Base-by-base conservation (phyloP, 2,329 filamentous ascomycete genomes). In the Fusarium sp. region DNA sequence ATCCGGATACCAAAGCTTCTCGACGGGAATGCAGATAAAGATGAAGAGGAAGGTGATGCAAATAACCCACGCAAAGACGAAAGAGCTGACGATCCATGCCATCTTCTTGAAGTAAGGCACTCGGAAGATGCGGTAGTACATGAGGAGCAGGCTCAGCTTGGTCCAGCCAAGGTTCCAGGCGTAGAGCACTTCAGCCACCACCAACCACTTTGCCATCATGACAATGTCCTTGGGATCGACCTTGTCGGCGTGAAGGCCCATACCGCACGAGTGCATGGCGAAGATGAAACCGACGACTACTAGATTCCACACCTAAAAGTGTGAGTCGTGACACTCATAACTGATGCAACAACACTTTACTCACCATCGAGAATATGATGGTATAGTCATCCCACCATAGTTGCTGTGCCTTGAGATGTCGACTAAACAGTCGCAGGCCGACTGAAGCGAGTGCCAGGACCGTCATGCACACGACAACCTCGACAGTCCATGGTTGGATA, bases 51-150 rank as follows among this genome's bases (percentile, higher is more conserved):
- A 86, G 10, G 85, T 85, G 70, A 87, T 85, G 66, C 81, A 82
- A 35, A 88, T 79, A 34, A 84, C 83, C 87, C 88, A 89, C 25
- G 79, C 78, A 66, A 88, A 81, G 41, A 86, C 82, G 8, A 89
- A 84, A 18, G 73, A 68, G 10, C 83, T 85, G 6, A 88, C 81
- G 4, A 79, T 75, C 74, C 82, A 84, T 1, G 83, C 82, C 75
- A 83, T 83, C 67, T 80, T 83, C 73, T 84, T 84, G 69, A 88
- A 85, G 67, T 82, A 82, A 0, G 80, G 80, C 6, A 85, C 80
- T 23, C 81, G 85, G 77, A 89, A 89, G 71, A 89, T 87, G 75
- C 87, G 86, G 74, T 83, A 84, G 80, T 88, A 89, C 86, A 89
- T 87, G 48, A 88, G 78, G 52, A 89, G 75, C 25, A 89, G 80